A percentile compares a stretch with the other conserved stretches of the same genome.
Conservation (phyloP, 768 basidiomycete genomes). For the Pleurotus sapidus region DNA sequence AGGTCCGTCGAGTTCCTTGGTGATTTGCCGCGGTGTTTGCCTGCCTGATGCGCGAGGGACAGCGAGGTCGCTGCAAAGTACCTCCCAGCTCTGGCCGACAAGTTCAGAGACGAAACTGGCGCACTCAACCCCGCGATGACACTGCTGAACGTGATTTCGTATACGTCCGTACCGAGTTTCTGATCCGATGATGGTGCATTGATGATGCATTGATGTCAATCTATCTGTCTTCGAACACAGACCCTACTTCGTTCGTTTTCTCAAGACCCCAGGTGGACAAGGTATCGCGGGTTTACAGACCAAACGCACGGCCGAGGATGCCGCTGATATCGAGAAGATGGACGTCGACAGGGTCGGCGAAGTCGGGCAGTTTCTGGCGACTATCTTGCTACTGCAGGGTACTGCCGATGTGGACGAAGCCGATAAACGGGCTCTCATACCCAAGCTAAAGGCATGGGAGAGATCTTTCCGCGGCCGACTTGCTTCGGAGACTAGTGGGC, state of each 20-base stretch:
- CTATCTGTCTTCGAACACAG: conserved; percentile 16
- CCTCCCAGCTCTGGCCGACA: conserved; percentile 28
- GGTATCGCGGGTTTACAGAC: conserved; percentile 34
- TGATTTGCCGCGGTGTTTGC: not conserved
- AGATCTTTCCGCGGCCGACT: conserved; percentile 23
- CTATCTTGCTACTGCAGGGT: conserved; percentile 37
- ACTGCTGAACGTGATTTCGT: conserved; percentile 30
- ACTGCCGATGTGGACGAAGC: conserved; percentile 23
- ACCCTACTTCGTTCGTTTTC: conserved; percentile 39
- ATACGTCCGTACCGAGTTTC: conserved; percentile 25
- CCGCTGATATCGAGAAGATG: conserved; percentile 14
- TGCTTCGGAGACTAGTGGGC: conserved; percentile 28
- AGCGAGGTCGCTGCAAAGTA: conserved; percentile 37
- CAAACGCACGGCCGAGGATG: conserved; percentile 27
- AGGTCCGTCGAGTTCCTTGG: conserved; percentile 8
- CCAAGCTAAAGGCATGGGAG: conserved; percentile 30
- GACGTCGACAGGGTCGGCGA: conserved; percentile 26
- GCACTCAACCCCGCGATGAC: conserved; percentile 20
- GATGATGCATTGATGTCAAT: not conserved
- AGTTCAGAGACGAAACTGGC: conserved; percentile 22
- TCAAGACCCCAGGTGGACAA: conserved; percentile 24
- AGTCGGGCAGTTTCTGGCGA: conserved; percentile 36
- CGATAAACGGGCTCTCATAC: conserved; percentile 28
- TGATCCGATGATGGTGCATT: not conserved
- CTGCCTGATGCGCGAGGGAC: not conserved